phyloP scores from a whole-genome alignment of 805 yeast species.

The Metschnikowia bowlesiae region DNA sequence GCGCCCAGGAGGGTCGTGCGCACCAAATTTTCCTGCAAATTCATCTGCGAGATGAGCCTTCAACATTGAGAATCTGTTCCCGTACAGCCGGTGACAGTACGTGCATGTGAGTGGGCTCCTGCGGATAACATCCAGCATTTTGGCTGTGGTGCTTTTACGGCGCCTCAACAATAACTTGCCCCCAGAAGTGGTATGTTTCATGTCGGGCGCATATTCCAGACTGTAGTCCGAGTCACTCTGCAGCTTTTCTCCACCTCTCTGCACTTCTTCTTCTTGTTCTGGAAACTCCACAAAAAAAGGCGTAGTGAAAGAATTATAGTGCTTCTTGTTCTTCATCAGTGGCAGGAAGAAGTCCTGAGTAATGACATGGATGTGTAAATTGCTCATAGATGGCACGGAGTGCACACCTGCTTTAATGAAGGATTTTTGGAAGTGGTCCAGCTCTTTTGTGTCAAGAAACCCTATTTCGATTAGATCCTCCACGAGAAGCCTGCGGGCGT shows the following conservation, averaged over 20 bases:
- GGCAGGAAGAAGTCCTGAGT: slow-evolving; percentile 58
- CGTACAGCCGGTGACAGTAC: slow-evolving; percentile 25
- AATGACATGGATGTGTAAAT: slow-evolving; percentile 70
- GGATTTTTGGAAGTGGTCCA: slow-evolving; percentile 17
- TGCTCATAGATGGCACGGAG: slow-evolving; percentile 62
- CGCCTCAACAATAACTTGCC: not conserved
- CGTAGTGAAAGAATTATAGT: slow-evolving; percentile 69
- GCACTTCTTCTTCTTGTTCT: slow-evolving; percentile 7
- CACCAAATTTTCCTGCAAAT: slow-evolving; percentile 15
- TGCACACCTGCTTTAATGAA: slow-evolving; percentile 60
- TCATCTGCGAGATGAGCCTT: slow-evolving; percentile 28
- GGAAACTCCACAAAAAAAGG: slow-evolving; percentile 57
- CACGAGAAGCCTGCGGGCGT: slow-evolving; percentile 29
- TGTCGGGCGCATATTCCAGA: not conserved
- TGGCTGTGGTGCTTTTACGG: not conserved
- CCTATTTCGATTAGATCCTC: slow-evolving; percentile 25
- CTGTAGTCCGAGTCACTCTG: slow-evolving; percentile 1
- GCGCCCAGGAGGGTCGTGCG: not conserved
- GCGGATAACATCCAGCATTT: not conserved
- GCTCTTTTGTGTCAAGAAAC: slow-evolving; percentile 10
- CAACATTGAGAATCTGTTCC: slow-evolving; percentile 21
- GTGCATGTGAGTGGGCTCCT: slow-evolving; percentile 24
- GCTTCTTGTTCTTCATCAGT: slow-evolving; percentile 54
- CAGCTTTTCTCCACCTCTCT: slow-evolving; percentile 18
- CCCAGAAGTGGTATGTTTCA: not conserved